Conservation (phyloP, 371 early-diverging fungal genomes). For the Apophysomyces ossiformis region DNA sequence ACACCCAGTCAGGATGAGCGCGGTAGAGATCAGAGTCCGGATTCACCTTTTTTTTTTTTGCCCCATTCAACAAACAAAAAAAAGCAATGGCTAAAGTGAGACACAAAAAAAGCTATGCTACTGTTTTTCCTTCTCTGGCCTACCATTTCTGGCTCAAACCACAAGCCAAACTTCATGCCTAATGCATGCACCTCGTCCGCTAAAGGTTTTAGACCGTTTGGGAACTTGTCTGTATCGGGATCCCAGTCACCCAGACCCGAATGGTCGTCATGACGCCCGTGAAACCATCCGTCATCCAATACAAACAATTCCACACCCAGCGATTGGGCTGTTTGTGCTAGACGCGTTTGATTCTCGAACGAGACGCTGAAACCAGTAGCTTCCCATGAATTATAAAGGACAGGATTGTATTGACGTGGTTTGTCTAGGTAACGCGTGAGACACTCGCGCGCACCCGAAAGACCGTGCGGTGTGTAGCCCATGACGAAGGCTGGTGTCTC, state of each 20-base stretch:
- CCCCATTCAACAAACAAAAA: too few relatives aligned
- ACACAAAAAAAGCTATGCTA: too few relatives aligned
- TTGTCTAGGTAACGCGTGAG: conserved; percentile 29
- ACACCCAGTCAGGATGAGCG: conserved; percentile 53
- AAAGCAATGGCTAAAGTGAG: too few relatives aligned
- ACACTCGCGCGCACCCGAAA: conserved; percentile 38
- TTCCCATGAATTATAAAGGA: conserved; percentile 55
- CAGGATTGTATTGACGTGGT: conserved; percentile 25
- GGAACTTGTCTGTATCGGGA: conserved; percentile 48
- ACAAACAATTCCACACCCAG: conserved; percentile 52
- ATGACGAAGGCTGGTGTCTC: conserved; percentile 33
- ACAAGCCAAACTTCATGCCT: conserved; percentile 59
- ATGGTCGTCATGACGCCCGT: conserved; percentile 32
- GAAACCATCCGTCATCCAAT: conserved; percentile 64
- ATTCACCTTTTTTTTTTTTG: conserved; percentile 25
- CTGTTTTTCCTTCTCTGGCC: not conserved
- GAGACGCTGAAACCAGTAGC: conserved; percentile 40
- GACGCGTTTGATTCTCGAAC: conserved; percentile 27
- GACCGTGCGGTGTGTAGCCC: conserved; percentile 36
- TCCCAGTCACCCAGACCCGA: conserved; percentile 65
- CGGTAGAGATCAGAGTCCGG: conserved; percentile 47
- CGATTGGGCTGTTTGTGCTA: conserved; percentile 34
- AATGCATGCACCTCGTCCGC: conserved; percentile 45
- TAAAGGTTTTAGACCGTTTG: conserved; percentile 49
- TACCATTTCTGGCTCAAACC: conserved; percentile 61